Base-by-base conservation (phyloP, 495 filamentous ascomycete genomes). In the Penicillium pancosmium region DNA sequence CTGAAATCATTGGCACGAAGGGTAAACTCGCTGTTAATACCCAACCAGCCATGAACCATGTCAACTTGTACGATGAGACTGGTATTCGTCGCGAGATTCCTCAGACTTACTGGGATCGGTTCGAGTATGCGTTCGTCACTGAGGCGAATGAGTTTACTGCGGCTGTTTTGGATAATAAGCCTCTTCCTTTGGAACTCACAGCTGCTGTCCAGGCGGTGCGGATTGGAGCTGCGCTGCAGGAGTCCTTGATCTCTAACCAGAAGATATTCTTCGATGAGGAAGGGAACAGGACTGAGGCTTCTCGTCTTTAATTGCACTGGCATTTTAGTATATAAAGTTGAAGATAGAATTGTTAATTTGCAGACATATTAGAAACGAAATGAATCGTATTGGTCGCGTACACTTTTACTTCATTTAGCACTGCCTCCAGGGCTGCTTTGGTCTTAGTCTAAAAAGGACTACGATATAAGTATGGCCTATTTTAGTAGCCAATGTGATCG, bases 101-200 rank as follows among this genome's bases (percentile, higher is more conserved):
- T 5, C 70, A 72, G 64, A 68, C 78, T 48, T 88, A 86, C 61
- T 87, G 82, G 60, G 84, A 83, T 50, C 74, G 86, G 11, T 88
- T 88, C 60, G 80, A 84, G 70, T 63, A 79, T 55, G 86, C 86
- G 4, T 88, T 88, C 72, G 82, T 87, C 31, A 81, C 70, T 1
- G 86, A 88, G 71, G 80, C 82, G 16, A 82, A 83, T 54, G 83
- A 88, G 71, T 88, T 86, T 59, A 81, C 82, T 1, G 80, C 71
- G 16, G 69, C 69, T 21, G 80, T 79, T 50, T 52, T 88, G 58
- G 84, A 87, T 62, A 64, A 80, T 43, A 74, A 35, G 41, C 60
- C 69, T 50, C 51, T 88, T 64, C 84, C 85, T 21, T 70, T 88
- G 61, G 78, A 81, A 62, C 64, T 88, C 33, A 66, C 62, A 6